Conservation (phyloP, 352 stramenopile species). For the Pythium coloratum region DNA sequence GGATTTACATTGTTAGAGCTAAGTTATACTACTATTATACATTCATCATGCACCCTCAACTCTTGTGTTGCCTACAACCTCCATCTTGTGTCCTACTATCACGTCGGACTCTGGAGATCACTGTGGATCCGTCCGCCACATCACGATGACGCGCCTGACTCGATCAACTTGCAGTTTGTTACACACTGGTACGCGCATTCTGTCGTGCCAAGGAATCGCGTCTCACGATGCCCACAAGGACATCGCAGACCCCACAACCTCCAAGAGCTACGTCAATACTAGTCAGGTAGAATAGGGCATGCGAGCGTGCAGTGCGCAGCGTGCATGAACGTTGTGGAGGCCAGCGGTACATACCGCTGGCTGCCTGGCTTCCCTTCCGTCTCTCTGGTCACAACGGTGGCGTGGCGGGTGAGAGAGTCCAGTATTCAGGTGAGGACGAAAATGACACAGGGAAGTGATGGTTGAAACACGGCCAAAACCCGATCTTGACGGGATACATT, state of each 20-base stretch:
- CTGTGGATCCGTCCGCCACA: too few species aligned
- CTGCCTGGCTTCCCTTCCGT: background rate
- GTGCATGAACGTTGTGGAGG: background rate
- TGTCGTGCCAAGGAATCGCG: too few species aligned
- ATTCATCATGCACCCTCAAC: background rate
- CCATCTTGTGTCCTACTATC: background rate
- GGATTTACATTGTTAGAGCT: conserved; percentile 23
- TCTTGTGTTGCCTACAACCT: background rate
- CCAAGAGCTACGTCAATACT: too few species aligned
- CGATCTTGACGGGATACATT: conserved; percentile 12
- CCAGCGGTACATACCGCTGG: background rate
- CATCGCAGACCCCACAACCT: too few species aligned
- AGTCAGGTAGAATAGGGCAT: too few species aligned
- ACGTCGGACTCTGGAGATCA: too few species aligned
- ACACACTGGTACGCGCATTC: too few species aligned
- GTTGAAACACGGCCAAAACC: conserved; percentile 24
- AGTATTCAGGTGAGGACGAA: conserved; percentile 2
- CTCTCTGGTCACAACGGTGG: conserved; percentile 8
- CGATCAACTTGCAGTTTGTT: too few species aligned
- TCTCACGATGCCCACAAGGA: too few species aligned
- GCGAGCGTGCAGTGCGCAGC: background rate
- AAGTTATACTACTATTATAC: conserved; percentile 15
- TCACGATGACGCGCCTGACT: too few species aligned
- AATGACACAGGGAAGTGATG: background rate
- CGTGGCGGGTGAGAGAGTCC: background rate